These are phyloP conservation scores for Amaranthus tricolor DNA, from an alignment of 179 eudicot genomes.

Conservation along the genomic window DNA sequence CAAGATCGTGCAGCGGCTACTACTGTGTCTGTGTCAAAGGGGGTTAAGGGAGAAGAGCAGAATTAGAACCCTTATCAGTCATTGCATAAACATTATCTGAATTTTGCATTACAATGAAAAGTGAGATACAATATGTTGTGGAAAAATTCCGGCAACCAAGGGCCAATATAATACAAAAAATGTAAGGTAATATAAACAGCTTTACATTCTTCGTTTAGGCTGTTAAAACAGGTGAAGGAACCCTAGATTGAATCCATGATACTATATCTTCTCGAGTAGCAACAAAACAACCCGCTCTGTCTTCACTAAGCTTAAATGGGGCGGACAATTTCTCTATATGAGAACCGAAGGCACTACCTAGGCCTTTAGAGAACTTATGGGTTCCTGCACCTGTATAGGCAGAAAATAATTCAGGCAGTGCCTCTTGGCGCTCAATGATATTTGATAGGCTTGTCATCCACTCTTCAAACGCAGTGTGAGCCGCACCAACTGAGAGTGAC, in stretches of 20 bases:
- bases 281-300: conserved; percentile 65
- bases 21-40: background rate
- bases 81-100: background rate
- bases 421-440: conserved; percentile 59
- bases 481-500: conserved; percentile 89
- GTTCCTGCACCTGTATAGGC: conserved; percentile 92
- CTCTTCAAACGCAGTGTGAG: conserved; percentile 87
- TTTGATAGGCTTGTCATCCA: conserved; percentile 74
- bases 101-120: conserved; percentile 19
- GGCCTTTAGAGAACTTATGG: conserved; percentile 83
- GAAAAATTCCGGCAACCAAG: conserved; percentile 17
- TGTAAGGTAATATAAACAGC: conserved; percentile 17
- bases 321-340: conserved; percentile 64
- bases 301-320: conserved; percentile 74
- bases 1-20: background rate
- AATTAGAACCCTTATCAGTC: background rate
- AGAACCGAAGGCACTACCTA: conserved; percentile 66
- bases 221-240: conserved; percentile 29
- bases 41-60: background rate
- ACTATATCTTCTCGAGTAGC: conserved; percentile 72
- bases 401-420: conserved; percentile 59
- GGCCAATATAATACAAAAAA: conserved; percentile 18
- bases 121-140: conserved; percentile 16
- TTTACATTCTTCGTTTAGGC: conserved; percentile 18
- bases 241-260: conserved; percentile 66